Evolutionary conservation across 208 protist species (phyloP), one percentile per base, ranked within the genome.

Genomic region (Leptomonas pyrrhocoris): DNA sequence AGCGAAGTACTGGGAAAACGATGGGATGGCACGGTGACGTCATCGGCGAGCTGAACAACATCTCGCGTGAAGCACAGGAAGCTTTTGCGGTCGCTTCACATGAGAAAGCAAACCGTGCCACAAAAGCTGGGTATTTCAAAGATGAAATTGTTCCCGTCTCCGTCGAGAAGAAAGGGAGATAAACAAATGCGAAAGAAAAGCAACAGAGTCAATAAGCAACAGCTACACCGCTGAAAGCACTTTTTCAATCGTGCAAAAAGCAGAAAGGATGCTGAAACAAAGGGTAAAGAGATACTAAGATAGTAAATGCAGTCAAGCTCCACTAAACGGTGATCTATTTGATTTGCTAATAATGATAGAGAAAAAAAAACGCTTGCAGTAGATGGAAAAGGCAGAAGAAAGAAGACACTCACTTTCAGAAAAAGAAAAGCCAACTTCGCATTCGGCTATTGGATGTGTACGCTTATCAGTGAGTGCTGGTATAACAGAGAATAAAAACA

Each of bases 1-100:
- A 97, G 67, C 73, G 90, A 25, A 93, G 80, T 55, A 96, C 93
- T 1, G 93, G 93, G 0, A 94, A 93, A 65, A 94, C 90, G 27
- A 97, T 97, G 93, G 93, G 93, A 25, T 97, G 81, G 77, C 90
- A 96, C 71, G 83, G 83, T 1, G 90, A 97, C 46, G 57, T 94
- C 25, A 97, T 96, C 46, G 90, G 56, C 0, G 93, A 97, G 66
- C 65, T 94, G 28, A 92, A 93, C 70, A 68, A 77, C 15, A 86
- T 97, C 28, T 62, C 79, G 23, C 75, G 93, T 30, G 75, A 60
- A 19, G 82, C 79, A 31, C 93, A 97, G 73, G 93, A 97, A 49
- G 73, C 48, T 38, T 86, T 96, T 40, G 85, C 90, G 0, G 34
- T 86, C 25, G 38, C 43, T 8, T 93, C 84, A 11, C 93, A 97